phyloP scores from a whole-genome alignment of 169 alveolate genomes.

The Ichthyophthirius multifiliis region DNA sequence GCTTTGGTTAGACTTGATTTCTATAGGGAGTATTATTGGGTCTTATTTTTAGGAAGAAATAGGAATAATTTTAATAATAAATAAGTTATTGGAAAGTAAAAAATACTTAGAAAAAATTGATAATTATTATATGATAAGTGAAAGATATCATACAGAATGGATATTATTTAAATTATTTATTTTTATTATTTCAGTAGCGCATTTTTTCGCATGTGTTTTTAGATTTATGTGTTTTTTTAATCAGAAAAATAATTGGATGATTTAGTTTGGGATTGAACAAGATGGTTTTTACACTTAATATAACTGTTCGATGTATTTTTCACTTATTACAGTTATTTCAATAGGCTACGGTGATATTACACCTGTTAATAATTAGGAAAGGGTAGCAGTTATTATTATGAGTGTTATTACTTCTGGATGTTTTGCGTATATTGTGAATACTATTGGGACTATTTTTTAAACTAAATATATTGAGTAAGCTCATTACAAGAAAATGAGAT shows the following conservation, averaged over 20 bases:
- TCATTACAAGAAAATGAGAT: background rate
- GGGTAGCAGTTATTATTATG: background rate
- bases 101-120: background rate
- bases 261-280: background rate
- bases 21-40: too few relatives aligned
- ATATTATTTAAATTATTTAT: background rate
- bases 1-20: too few relatives aligned
- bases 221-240: background rate
- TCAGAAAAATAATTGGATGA: background rate
- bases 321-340: background rate
- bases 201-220: background rate
- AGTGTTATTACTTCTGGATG: background rate
- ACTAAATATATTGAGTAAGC: background rate
- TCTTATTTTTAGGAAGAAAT: background rate
- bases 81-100: background rate
- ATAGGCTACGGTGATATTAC: slow-evolving; percentile 3
- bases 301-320: background rate
- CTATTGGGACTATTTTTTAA: background rate
- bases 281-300: too few relatives aligned
- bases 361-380: background rate
- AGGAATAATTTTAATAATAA: background rate
- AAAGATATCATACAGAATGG: background rate
- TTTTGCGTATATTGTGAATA: background rate
- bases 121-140: background rate
- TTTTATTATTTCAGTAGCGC: background rate